Percentiles rank a stretch among this genome's conserved stretches.
Conservation (phyloP, 116 monocot genomes). For the Dioscorea cayenensis region DNA sequence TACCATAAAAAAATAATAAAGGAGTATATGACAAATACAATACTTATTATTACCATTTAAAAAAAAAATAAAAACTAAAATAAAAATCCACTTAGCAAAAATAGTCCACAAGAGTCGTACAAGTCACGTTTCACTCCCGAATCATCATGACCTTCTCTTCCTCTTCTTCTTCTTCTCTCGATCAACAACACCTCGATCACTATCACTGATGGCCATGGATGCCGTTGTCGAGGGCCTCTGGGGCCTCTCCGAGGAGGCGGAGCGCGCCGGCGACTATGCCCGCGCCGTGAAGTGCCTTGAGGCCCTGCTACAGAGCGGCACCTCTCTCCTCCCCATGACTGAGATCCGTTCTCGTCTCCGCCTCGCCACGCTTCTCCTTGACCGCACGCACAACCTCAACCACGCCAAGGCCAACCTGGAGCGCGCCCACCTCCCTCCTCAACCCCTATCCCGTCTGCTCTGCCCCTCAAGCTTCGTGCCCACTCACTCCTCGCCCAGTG, state of each 20-base stretch:
- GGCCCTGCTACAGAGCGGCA: slow-evolving; percentile 49
- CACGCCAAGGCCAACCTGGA: slow-evolving; percentile 77
- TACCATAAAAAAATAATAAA: too few relatives aligned
- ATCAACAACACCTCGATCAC: background rate
- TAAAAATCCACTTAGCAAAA: too few relatives aligned
- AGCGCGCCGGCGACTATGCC: slow-evolving; percentile 29
- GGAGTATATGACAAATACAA: too few relatives aligned
- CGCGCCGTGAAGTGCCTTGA: slow-evolving; percentile 73
- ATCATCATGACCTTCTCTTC: background rate
- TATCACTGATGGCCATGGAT: slow-evolving; percentile 22
- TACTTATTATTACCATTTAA: too few relatives aligned
- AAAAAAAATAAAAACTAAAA: too few relatives aligned
- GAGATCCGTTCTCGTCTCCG: slow-evolving; percentile 81
- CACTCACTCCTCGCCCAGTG: slow-evolving; percentile 69
- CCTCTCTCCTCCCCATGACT: slow-evolving; percentile 67
- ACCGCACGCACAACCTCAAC: slow-evolving; percentile 80
- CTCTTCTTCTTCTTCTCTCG: background rate
- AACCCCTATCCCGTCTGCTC: slow-evolving; percentile 44
- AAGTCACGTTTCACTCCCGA: background rate
- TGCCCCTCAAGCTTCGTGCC: slow-evolving; percentile 65
- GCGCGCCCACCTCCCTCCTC: slow-evolving; percentile 67
- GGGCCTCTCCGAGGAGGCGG: slow-evolving; percentile 65
- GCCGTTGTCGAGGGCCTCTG: slow-evolving; percentile 67
- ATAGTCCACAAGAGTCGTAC: too few relatives aligned
- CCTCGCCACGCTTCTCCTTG: slow-evolving; percentile 53